Conservation (phyloP, 2,329 filamentous ascomycete species). For the Fusarium sp. region DNA sequence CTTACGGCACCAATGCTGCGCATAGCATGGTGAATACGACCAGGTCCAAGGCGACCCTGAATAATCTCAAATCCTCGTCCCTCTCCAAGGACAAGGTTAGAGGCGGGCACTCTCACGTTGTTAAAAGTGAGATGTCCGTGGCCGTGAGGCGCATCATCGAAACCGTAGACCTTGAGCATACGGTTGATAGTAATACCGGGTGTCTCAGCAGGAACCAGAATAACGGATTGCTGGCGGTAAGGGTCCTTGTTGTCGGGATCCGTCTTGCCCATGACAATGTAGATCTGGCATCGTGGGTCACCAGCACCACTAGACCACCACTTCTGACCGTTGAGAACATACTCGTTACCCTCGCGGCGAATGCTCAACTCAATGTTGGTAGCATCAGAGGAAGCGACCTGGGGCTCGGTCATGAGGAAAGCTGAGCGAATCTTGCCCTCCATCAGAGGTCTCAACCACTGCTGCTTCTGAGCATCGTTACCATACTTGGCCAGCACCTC, state of each 20-base stretch:
- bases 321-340: slow-evolving; percentile 95
- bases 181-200: slow-evolving; percentile 92
- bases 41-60: slow-evolving; percentile 93
- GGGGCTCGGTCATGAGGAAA: slow-evolving; percentile 94
- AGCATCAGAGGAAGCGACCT: slow-evolving; percentile 88
- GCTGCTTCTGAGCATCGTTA: slow-evolving; percentile 82
- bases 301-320: slow-evolving; percentile 99
- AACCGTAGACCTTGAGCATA: slow-evolving; percentile 94
- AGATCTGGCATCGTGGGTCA: slow-evolving; percentile 90
- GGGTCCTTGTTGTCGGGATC: slow-evolving; percentile 78
- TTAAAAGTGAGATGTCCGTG: slow-evolving; percentile 93
- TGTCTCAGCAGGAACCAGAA: slow-evolving; percentile 83
- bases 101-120: slow-evolving; percentile 86
- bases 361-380: slow-evolving; percentile 92
- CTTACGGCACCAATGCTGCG: slow-evolving; percentile 84
- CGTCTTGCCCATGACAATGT: slow-evolving; percentile 96
- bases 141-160: slow-evolving; percentile 97
- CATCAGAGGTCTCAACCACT: slow-evolving; percentile 85
- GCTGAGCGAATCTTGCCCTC: slow-evolving; percentile 88
- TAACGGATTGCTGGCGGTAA: slow-evolving; percentile 93
- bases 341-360: slow-evolving; percentile 83
- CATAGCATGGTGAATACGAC: slow-evolving; percentile 98
- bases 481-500: slow-evolving; percentile 94
- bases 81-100: slow-evolving; percentile 90
- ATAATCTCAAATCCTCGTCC: slow-evolving; percentile 98